Base-by-base conservation (phyloP, 2,329 filamentous ascomycete genomes). In the Paecilomyces sp. region DNA sequence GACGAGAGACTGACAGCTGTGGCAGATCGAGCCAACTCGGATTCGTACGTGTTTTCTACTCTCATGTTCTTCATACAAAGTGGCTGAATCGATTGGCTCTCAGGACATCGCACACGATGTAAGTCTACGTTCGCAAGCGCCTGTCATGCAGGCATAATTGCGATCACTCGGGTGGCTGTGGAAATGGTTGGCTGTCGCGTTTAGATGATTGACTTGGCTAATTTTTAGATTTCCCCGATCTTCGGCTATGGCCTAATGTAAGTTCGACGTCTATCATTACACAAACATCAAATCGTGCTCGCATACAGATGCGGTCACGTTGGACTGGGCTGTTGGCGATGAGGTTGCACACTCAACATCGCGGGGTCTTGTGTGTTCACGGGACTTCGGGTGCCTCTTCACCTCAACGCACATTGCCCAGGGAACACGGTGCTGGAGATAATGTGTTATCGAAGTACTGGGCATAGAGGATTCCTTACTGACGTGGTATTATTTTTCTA, bases 1-100 rank as follows among this genome's bases (percentile, higher is more conserved):
- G 62, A 34, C 28, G 58, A 47, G 41, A 22, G 18, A 47, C 68
- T 71, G 64, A 75, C 63, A 28, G 31, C 58, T 60, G 61, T 68
- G 61, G 57, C 66, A 76, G 74, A 62, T 84, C 81, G 56, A 82
- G 79, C 62, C 83, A 83, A 65, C 74, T 85, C 58, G 83, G 84
- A 56, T 84, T 86, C 66, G 83, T 85, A 68, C 76, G 83, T 82
- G 58, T 60, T 51, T 50, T 61, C 55, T 57, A 54, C 25, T 22
- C 36, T 25, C 57, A 57, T 57, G 60, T 54, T 59, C 56, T 66
- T 63, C 60, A 70, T 66, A 71, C 63, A 70, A 64, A 60, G 72
- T 77, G 74, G 74, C 72, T 72, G 67, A 70, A 75, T 70, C 64
- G 71, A 74, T 75, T 76, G 73, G 73, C 60, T 68, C 47, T 67